Percentiles rank a stretch among this genome's conserved stretches.
phyloP scores from a whole-genome alignment of 2,329 filamentous ascomycete species.

The Penicillium glabrum region DNA sequence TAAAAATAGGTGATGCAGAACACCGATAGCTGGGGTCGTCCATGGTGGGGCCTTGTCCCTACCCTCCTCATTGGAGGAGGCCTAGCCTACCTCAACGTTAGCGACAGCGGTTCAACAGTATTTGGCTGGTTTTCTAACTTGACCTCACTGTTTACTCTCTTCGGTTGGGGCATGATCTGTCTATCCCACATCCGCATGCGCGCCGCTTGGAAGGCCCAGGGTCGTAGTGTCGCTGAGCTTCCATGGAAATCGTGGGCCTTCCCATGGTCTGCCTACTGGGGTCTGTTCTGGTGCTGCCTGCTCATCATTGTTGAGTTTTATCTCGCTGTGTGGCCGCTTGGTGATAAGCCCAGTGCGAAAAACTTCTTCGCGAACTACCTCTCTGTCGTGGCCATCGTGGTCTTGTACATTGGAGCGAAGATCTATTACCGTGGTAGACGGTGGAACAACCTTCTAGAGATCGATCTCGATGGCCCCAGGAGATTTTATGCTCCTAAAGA shows the following conservation, averaged over 20 bases:
- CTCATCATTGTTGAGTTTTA: slow-evolving; percentile 52
- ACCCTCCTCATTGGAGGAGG: slow-evolving; percentile 68
- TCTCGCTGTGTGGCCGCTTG: slow-evolving; percentile 48
- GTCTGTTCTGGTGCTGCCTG: slow-evolving; percentile 45
- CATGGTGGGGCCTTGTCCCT: slow-evolving; percentile 56
- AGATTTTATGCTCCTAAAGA: neutral
- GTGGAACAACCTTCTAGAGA: slow-evolving; percentile 33
- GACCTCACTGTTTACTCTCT: slow-evolving; percentile 47
- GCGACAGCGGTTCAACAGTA: slow-evolving; percentile 42
- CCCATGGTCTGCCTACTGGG: slow-evolving; percentile 47
- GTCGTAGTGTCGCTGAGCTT: slow-evolving; percentile 36
- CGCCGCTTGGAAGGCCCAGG: slow-evolving; percentile 42
- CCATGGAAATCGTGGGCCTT: slow-evolving; percentile 49
- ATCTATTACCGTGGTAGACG: slow-evolving; percentile 40
- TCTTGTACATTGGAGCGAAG: slow-evolving; percentile 44
- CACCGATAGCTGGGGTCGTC: slow-evolving; percentile 38
- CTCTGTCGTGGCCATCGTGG: slow-evolving; percentile 44
- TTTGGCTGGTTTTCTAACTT: slow-evolving; percentile 52
- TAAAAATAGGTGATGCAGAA: slow-evolving; percentile 25
- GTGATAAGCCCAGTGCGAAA: slow-evolving; percentile 31
- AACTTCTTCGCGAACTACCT: slow-evolving; percentile 52
- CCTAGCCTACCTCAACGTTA: slow-evolving; percentile 47
- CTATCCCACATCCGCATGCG: slow-evolving; percentile 47
- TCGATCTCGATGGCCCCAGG: slow-evolving; percentile 34
- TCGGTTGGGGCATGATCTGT: slow-evolving; percentile 48